These are phyloP conservation scores for Datura wrightii DNA, from an alignment of 257 asterid species.

Conservation along the genomic window DNA sequence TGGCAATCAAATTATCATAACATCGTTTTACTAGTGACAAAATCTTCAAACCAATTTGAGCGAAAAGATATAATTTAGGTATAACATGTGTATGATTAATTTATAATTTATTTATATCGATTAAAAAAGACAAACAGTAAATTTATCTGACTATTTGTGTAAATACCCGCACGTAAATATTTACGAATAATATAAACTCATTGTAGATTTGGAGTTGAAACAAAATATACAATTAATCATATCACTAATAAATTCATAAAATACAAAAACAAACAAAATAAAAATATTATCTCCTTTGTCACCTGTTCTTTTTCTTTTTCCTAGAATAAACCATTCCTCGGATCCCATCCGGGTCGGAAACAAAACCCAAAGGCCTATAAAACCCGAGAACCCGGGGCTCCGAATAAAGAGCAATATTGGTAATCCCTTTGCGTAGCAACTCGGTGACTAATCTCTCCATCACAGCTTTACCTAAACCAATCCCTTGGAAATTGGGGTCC, in stretches of 20 bases:
- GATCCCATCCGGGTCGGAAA: conserved; percentile 93
- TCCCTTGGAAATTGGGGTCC: conserved; percentile 93
- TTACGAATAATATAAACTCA: no score
- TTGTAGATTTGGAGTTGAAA: background rate
- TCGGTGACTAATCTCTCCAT: conserved; percentile 76
- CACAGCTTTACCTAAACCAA: conserved; percentile 92
- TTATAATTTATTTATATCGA: no score
- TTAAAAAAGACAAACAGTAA: no score
- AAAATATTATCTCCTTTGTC: background rate
- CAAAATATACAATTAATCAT: conserved; percentile 13
- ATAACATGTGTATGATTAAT: no score
- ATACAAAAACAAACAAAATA: background rate
- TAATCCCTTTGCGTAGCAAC: conserved; percentile 75
- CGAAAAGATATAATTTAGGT: no score
- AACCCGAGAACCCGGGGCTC: conserved; percentile 98
- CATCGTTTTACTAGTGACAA: no score
- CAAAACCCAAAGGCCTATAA: conserved; percentile 88
- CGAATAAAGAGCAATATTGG: conserved; percentile 80
- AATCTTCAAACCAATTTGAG: no score
- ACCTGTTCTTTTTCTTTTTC: conserved; percentile 52
- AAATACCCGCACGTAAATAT: no score
- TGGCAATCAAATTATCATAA: no score
- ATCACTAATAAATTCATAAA: background rate
- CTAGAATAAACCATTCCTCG: conserved; percentile 88
- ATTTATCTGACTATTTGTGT: no score